phyloP scores from a whole-genome alignment of 805 yeast species.

The Candida vaughaniae region DNA sequence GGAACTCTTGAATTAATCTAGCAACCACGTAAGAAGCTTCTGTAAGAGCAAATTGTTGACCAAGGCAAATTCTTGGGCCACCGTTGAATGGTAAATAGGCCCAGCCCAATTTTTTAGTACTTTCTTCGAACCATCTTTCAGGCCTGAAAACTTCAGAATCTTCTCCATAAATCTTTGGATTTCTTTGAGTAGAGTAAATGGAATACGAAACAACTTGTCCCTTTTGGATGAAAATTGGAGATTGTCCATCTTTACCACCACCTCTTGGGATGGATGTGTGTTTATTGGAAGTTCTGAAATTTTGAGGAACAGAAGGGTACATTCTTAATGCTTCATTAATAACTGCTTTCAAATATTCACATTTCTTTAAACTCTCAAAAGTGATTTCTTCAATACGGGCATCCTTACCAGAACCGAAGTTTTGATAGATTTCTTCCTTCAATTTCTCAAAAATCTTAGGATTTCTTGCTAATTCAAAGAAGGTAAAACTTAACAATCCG shows the following conservation, averaged over 20 bases:
- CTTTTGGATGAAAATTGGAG: slow-evolving; percentile 21
- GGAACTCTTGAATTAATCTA: slow-evolving; percentile 29
- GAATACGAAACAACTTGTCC: slow-evolving; percentile 21
- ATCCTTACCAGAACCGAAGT: slow-evolving; percentile 34
- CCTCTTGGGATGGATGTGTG: slow-evolving; percentile 32
- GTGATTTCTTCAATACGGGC: slow-evolving; percentile 28
- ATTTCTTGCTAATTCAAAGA: slow-evolving; percentile 35
- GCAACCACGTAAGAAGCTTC: slow-evolving; percentile 49
- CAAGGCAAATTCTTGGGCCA: slow-evolving; percentile 55
- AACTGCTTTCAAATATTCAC: slow-evolving; percentile 38
- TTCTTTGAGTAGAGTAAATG: slow-evolving; percentile 22
- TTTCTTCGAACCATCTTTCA: slow-evolving; percentile 37
- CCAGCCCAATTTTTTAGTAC: slow-evolving; percentile 41
- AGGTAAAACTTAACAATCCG: slow-evolving; percentile 33
- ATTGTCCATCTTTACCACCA: slow-evolving; percentile 28
- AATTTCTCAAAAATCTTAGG: slow-evolving; percentile 32
- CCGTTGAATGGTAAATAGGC: slow-evolving; percentile 54
- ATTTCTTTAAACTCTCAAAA: slow-evolving; percentile 38
- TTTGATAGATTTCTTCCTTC: slow-evolving; percentile 25
- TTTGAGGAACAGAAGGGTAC: slow-evolving; percentile 34
- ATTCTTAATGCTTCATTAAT: slow-evolving; percentile 36
- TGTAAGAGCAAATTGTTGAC: slow-evolving; percentile 56
- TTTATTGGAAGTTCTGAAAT: slow-evolving; percentile 28
- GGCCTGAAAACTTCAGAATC: slow-evolving; percentile 36
- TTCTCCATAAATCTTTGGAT: slow-evolving; percentile 27